Evolutionary conservation across 1,284 basidiomycete species (phyloP), one percentile per base, ranked within the genome.

Genomic region (Cutaneotrichosporon cutaneum): DNA sequence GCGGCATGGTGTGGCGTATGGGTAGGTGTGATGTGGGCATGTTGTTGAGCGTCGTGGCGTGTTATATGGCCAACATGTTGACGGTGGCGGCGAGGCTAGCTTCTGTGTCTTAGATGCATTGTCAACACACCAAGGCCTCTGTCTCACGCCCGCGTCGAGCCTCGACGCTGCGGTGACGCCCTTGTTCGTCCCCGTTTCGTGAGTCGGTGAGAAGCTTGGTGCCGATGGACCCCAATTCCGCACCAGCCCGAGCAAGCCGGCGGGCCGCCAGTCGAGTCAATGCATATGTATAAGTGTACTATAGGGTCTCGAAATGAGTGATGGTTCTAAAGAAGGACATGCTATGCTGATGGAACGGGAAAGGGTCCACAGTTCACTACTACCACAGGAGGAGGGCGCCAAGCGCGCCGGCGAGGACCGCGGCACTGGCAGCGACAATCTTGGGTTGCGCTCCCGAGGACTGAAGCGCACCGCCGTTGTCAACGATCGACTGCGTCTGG

Each of bases 401-500:
- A 18, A 42, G 18, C 39, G 39, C 39, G 18, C 7, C 16, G 39
- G 39, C 39, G 16, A 42, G 16, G 16, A 42, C 39, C 7, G 39
- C 39, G 18, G 39, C 18, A n/a, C 39, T 18, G 18, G 39, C 39
- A 18, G 18, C 18, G 39, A 42, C 3, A 18, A 18, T 18, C 18
- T 42, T 42, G 3, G 39, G 16, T 7, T n/a, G 39, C 2, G 18
- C 18, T 2, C 16, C 39, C 5, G 16, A n/a, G 18, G 4, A 39
- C 35, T 54, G 52, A 7, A 54, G 52, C 14, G 33, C 22, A 16
- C 52, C 52, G 33, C 35, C 52, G 52, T 33, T 33, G 35, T 54
- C 35, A 14, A 54, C 35, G 21, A 33, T n/a, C 11, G 52, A 39
- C 13, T 39, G 33, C 9, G 52, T 54, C 14, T 39, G 33, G 5